Conservation (phyloP, 2,329 filamentous ascomycete species). For the Hymenoscyphus repandus region DNA sequence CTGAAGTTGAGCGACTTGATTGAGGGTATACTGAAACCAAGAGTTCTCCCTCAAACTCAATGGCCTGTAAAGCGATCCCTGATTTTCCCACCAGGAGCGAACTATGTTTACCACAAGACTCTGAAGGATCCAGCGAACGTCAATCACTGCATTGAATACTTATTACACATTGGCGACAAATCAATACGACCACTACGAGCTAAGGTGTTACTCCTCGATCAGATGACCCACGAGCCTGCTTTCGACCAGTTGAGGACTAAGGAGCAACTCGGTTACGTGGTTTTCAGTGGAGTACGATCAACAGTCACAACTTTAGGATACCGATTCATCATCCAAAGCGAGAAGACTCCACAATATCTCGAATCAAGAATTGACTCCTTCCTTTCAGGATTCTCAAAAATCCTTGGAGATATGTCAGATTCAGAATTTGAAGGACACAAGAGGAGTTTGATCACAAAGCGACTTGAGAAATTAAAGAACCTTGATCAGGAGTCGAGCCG, state of each 20-base stretch:
- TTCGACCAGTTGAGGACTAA: slow-evolving; percentile 96
- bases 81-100: slow-evolving; percentile 71
- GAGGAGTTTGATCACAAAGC: slow-evolving; percentile 78
- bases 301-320: slow-evolving; percentile 78
- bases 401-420: slow-evolving; percentile 70
- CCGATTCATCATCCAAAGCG: slow-evolving; percentile 88
- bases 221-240: slow-evolving; percentile 87
- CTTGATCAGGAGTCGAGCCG: slow-evolving; percentile 76
- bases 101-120: slow-evolving; percentile 75
- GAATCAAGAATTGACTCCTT: slow-evolving; percentile 86
- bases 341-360: slow-evolving; percentile 76
- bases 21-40: slow-evolving; percentile 70
- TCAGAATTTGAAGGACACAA: slow-evolving; percentile 88
- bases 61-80: slow-evolving; percentile 76
- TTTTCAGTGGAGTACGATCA: slow-evolving; percentile 73
- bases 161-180: slow-evolving; percentile 64
- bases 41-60: slow-evolving; percentile 67
- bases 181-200: slow-evolving; percentile 66
- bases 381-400: slow-evolving; percentile 60
- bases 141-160: slow-evolving; percentile 80
- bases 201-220: slow-evolving; percentile 74
- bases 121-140: slow-evolving; percentile 85
- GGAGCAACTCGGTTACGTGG: slow-evolving; percentile 95
- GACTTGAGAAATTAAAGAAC: slow-evolving; percentile 89
- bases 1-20: slow-evolving; percentile 79